Evolutionary conservation across 768 basidiomycete species (phyloP), one percentile per base, ranked within the genome.

Genomic region (Lanmaoa rubissima): DNA sequence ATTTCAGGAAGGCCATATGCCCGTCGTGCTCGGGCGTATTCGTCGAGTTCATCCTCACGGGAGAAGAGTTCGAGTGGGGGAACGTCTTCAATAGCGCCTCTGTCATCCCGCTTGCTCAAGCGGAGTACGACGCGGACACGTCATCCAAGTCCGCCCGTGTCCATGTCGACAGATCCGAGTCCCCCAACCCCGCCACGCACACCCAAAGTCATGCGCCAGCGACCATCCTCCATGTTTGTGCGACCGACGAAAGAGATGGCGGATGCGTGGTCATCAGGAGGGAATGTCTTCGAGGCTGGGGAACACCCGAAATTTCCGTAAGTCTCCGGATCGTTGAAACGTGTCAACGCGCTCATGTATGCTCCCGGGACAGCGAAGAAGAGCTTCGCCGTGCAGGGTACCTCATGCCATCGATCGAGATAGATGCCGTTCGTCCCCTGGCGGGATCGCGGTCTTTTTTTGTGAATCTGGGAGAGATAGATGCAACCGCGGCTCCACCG

Each of bases 361-460:
- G 36, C 31, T 41, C 10, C n/a, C 0, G 8, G 12, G 13, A 45
- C 49, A 69, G 64, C 17, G 54, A 57, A n/a, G 49, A 58, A 6
- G 47, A 57, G 32, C 14, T 8, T 28, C 28, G 10, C 12, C 21
- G 12, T 39, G n/a, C 12, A 31, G 44, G 46, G 36, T 39, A 58
- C 28, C 19, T 53, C 28, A 16, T 52, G 13, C 50, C 54, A 5
- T 44, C 58, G 26, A 53, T 58, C 10, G 55, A 59, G 19, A 66
- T 76, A 5, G 79, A 82, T 48, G 75, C 76, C 3, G 78, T 78
- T 53, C 65, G 70, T 14, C 69, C 78, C 2, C 74, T 75, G 3
- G 74, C 76, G 0, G 66, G 74, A 53, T 75, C 79, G 21, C 74
- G 69, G 48, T 76, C 81, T 11, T 75, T 78, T 61, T 80, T 79